Conservation (phyloP, 2,329 filamentous ascomycete genomes). For the Penicillium sp. region DNA sequence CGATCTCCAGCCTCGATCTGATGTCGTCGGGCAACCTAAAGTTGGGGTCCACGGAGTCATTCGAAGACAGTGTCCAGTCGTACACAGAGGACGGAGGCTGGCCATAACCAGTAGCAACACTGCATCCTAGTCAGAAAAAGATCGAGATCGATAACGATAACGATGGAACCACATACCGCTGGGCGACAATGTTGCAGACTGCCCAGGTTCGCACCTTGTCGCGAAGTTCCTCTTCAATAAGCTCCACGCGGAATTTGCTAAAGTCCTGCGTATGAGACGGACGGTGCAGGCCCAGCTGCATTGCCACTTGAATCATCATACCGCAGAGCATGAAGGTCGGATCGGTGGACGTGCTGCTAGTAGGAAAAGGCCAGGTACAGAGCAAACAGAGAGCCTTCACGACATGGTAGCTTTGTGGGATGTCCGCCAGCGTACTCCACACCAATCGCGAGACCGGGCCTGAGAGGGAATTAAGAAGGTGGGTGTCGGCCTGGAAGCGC, state of each 20-base stretch:
- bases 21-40: slow-evolving; percentile 46
- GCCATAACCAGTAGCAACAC: too few relatives aligned
- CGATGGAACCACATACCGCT: slow-evolving; percentile 45
- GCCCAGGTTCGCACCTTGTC: slow-evolving; percentile 61
- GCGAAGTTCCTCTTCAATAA: slow-evolving; percentile 54
- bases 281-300: slow-evolving; percentile 57
- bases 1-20: slow-evolving; percentile 46
- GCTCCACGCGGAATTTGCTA: slow-evolving; percentile 43
- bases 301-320: slow-evolving; percentile 58
- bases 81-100: too few relatives aligned
- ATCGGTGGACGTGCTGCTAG: slow-evolving; percentile 55
- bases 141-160: too few relatives aligned
- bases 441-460: slow-evolving; percentile 50
- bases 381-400: slow-evolving; percentile 56
- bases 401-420: slow-evolving; percentile 56
- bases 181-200: slow-evolving; percentile 60
- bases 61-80: slow-evolving; percentile 48
- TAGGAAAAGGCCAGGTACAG: slow-evolving; percentile 59
- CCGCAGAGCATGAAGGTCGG: slow-evolving; percentile 59
- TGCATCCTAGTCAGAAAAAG: too few relatives aligned
- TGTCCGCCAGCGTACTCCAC: slow-evolving; percentile 54
- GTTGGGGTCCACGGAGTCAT: slow-evolving; percentile 37
- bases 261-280: slow-evolving; percentile 55
- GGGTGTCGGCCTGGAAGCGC: slow-evolving; percentile 48
- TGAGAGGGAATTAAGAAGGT: slow-evolving; percentile 46